Evolutionary conservation across 2,329 filamentous ascomycete species (phyloP), one percentile per base, ranked within the genome.

Genomic region (Sphaerostilbella broomeana): DNA sequence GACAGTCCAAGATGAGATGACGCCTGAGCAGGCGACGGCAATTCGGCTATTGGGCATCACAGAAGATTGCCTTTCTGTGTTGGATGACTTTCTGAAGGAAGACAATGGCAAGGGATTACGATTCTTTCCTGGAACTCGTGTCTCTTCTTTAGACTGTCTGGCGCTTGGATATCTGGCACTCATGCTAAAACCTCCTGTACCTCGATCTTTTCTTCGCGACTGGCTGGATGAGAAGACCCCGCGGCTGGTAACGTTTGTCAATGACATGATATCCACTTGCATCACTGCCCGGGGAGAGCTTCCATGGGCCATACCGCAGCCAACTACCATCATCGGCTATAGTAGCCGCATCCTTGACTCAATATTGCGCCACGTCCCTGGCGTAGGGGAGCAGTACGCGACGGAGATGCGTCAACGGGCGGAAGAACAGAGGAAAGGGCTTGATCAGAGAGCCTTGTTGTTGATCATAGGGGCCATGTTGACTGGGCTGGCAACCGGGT

Each of bases 41-140:
- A 94, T 97, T 61, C 75, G 80, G 43, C 71, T 97, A 7, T 81
- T 88, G 52, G 76, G 77, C 10, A 62, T 94, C 26, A 81, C 84
- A 0, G 72, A 73, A 16, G 77, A 81, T 46, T 83, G 86, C 51
- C 76, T 94, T 35, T 73, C 76, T 22, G 84, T 87, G 1, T 58
- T 95, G 12, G 73, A 79, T 38, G 72, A 79, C 25, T 66, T 86
- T 8, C 42, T 67, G 27, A 44, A 50, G 1, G 32, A 35, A 5
- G 42, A 41, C 1, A 44, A 50, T 5, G 48, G 19, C 4, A 42
- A 52, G 31, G 17, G 35, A 3, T 37, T 64, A n/a, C 47, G 54
- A 18, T 64, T 65, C 46, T 59, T 64, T 33, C 25, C 45, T 2
- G 40, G 43, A 1, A 44, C 45, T 0, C 30, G 43, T 11, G 30